phyloP scores from a whole-genome alignment of 2,329 filamentous ascomycete genomes.

The Fusarium verticillioides region DNA sequence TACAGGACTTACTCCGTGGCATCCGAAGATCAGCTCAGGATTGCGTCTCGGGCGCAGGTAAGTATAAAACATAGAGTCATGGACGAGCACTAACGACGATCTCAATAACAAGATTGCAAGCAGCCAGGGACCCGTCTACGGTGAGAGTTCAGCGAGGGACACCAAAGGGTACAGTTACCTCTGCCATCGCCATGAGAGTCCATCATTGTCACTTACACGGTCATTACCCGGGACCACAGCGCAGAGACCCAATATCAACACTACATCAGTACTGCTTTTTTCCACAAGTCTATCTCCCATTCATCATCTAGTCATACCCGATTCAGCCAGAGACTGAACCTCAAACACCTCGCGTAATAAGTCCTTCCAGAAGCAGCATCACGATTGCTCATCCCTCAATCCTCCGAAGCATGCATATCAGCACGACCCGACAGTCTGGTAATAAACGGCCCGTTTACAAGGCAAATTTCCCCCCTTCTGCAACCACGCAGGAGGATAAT shows the following conservation, averaged over 20 bases:
- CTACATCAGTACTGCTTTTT: background rate
- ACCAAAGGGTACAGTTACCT: background rate
- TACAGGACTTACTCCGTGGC: background rate
- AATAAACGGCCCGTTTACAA: conserved; percentile 25
- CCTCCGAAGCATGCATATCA: conserved; percentile 5
- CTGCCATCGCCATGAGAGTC: background rate
- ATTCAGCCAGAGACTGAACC: background rate
- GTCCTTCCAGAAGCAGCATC: background rate
- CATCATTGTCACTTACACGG: background rate
- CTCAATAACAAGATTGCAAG: background rate
- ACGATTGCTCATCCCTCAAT: background rate
- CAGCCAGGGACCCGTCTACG: background rate
- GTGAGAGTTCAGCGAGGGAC: background rate
- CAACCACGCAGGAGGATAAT: background rate
- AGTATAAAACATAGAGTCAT: no score
- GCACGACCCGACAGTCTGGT: conserved; percentile 31
- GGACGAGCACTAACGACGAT: background rate
- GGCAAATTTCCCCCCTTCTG: background rate
- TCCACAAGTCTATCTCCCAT: no score
- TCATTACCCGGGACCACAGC: background rate
- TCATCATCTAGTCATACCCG: background rate
- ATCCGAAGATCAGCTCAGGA: background rate
- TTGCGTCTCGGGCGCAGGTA: background rate
- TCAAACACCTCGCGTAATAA: background rate
- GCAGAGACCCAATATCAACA: background rate